Conservation (phyloP, 352 stramenopile genomes). For the Globisporangium cystogenes region DNA sequence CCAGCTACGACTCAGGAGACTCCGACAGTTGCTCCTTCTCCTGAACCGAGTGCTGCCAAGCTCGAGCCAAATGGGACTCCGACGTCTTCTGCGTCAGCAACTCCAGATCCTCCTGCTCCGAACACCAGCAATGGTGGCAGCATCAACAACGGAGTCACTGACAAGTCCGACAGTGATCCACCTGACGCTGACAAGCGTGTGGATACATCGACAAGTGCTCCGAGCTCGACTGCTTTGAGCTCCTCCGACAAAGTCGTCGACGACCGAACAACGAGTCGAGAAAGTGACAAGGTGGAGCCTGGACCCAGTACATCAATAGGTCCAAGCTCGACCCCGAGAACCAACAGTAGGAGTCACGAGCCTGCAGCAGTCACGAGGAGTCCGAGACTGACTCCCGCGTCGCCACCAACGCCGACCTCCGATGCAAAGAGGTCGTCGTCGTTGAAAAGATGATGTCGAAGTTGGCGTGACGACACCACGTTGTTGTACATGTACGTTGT, state of each 20-base stretch:
- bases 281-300: not conserved
- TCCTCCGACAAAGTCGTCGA: not conserved
- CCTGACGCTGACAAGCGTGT: no score
- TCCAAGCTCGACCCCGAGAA: not conserved
- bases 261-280: no score
- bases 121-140: not conserved
- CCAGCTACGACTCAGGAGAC: not conserved
- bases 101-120: not conserved
- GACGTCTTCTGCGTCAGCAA: not conserved
- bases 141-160: not conserved
- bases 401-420: no score
- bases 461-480: no score
- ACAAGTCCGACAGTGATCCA: not conserved
- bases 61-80: not conserved
- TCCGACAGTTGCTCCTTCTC: not conserved
- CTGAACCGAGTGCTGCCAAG: not conserved
- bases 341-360: not conserved
- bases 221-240: not conserved
- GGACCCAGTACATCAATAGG: not conserved
- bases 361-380: no score
- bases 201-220: no score
- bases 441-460: no score
- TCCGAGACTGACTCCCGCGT: no score
- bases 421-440: no score
- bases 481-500: no score